phyloP scores from a whole-genome alignment of 495 filamentous ascomycete genomes.

The Rhizodiscina lignyota region DNA sequence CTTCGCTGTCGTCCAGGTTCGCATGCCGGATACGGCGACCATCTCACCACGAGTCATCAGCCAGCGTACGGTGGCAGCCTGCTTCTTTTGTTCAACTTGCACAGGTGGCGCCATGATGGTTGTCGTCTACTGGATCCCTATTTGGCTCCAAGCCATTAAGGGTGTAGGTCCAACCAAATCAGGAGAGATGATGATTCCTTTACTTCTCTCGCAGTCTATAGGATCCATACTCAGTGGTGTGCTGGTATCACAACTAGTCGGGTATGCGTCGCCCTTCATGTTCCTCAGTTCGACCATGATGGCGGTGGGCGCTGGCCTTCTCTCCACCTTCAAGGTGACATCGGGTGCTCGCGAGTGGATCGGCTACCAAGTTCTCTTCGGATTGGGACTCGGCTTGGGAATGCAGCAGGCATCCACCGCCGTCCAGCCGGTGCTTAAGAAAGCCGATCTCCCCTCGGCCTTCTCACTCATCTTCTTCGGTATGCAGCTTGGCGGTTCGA shows the following conservation, averaged over 20 bases:
- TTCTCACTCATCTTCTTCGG: not conserved
- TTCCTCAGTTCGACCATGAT: conserved; percentile 38
- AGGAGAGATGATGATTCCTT: conserved; percentile 62
- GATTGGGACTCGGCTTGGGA: conserved; percentile 50
- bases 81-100: conserved; percentile 34
- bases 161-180: conserved; percentile 47
- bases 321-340: conserved; percentile 42
- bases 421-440: conserved; percentile 24
- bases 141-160: conserved; percentile 84
- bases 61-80: conserved; percentile 48
- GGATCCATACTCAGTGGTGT: conserved; percentile 42
- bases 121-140: conserved; percentile 41
- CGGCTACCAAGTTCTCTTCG: conserved; percentile 58
- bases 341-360: conserved; percentile 48
- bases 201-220: conserved; percentile 49
- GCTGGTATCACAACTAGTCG: conserved; percentile 39
- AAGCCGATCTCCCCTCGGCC: not conserved
- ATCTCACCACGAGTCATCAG: conserved; percentile 56
- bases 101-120: conserved; percentile 51
- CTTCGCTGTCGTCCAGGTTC: conserved; percentile 50
- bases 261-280: conserved; percentile 70
- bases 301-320: conserved; percentile 51
- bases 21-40: conserved; percentile 52
- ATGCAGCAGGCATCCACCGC: conserved; percentile 55
- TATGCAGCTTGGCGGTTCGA: not conserved